Percentiles rank a stretch among this genome's conserved stretches.
phyloP scores from a whole-genome alignment of 306 rosid species.

The Dalbergia oliveri region DNA sequence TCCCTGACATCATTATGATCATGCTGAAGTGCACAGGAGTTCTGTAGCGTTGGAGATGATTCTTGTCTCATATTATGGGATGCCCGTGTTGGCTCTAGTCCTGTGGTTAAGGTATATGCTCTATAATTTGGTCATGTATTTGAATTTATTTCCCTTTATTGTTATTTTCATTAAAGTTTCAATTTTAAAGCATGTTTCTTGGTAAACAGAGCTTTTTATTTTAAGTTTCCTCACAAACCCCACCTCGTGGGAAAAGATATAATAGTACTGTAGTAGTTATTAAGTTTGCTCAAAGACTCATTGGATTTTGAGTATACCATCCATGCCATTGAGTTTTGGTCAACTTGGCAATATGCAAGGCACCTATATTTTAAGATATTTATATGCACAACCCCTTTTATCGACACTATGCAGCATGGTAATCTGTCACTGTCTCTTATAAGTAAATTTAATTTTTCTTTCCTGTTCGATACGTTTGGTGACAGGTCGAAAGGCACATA shows the following conservation, averaged over 20 bases:
- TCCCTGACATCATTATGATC: slow-evolving; percentile 53
- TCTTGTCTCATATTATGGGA: slow-evolving; percentile 99
- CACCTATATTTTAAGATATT: slow-evolving; percentile 21
- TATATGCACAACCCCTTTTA: neutral
- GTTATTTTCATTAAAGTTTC: neutral
- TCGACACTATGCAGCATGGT: neutral
- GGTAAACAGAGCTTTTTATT: neutral
- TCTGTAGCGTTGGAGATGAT: slow-evolving; percentile 99
- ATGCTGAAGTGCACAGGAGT: slow-evolving; percentile 91
- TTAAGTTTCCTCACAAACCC: neutral
- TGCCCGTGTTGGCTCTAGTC: slow-evolving; percentile 89
- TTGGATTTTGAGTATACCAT: slow-evolving; percentile 17
- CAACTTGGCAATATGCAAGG: neutral
- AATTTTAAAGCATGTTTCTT: slow-evolving; percentile 8
- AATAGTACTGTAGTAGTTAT: neutral
- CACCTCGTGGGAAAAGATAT: neutral
- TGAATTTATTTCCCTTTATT: slow-evolving; percentile 16
- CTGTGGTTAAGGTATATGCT: slow-evolving; percentile 80
- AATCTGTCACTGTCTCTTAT: neutral
- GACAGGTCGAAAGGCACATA: slow-evolving; percentile 95
- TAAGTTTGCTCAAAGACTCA: neutral
- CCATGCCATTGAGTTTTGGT: slow-evolving; percentile 14
- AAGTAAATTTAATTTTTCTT: neutral
- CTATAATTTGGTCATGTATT: neutral
- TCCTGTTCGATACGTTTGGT: slow-evolving; percentile 32